Evolutionary conservation across 148 eudicot genomes (phyloP).

Genomic region (Cornus suecica): DNA sequence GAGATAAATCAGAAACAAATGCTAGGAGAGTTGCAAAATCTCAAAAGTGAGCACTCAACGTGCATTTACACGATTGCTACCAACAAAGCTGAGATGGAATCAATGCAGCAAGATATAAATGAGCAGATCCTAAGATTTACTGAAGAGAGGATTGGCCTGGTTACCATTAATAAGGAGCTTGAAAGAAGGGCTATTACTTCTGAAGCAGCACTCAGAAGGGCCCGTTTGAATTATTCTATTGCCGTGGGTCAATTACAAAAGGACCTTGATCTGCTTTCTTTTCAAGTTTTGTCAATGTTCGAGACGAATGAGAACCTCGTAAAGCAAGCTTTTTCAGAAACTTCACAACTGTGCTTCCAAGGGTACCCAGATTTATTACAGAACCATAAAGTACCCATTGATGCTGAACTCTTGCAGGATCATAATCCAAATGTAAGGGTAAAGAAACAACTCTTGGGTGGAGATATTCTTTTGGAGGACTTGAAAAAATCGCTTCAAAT

Average conservation of each 20-base stretch:
- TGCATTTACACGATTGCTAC: conserved; percentile 72
- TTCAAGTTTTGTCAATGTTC: conserved; percentile 84
- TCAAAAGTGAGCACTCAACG: conserved; percentile 79
- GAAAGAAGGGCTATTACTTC: conserved; percentile 76
- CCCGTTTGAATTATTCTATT: conserved; percentile 84
- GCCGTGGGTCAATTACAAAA: conserved; percentile 89
- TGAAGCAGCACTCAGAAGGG: conserved; percentile 79
- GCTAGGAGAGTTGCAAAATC: conserved; percentile 78
- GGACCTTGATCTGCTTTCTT: conserved; percentile 89
- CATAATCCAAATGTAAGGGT: conserved; percentile 29
- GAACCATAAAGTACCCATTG: conserved; percentile 21
- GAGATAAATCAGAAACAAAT: conserved; percentile 92
- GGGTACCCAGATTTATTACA: conserved; percentile 26
- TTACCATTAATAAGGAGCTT: conserved; percentile 65
- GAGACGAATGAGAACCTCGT: conserved; percentile 85
- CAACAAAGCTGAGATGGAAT: conserved; percentile 66
- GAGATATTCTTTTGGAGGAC: conserved; percentile 62
- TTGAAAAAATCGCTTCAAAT: conserved; percentile 56
- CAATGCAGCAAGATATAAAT: conserved; percentile 67
- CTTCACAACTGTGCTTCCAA: conserved; percentile 36
- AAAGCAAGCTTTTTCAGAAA: conserved; percentile 61
- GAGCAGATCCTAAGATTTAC: conserved; percentile 56
- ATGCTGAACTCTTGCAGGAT: conserved; percentile 20
- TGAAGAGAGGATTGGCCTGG: conserved; percentile 64
- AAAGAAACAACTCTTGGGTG: conserved; percentile 37